Evolutionary conservation across 164 flowering plant species (phyloP), one percentile per base, ranked within the genome.

Genomic region (Vitis amurensis): DNA sequence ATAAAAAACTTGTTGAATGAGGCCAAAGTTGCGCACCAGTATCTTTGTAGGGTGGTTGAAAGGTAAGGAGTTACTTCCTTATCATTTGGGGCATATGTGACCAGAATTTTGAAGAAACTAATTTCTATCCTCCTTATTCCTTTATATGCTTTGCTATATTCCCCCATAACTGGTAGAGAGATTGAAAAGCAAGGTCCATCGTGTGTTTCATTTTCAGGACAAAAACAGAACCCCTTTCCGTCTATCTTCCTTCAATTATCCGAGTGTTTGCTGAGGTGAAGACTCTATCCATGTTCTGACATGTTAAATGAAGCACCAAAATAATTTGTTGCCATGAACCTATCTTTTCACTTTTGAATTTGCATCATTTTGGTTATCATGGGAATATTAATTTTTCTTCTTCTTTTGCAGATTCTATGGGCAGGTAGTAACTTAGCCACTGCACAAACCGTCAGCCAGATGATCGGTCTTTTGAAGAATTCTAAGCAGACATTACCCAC

Each of bases 21-120:
- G 53, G 67, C 73, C 61, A 70, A 62, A 55, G 13, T 31, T 2
- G 31, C 17, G 48, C 73, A 70, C 19, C 44, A 63, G 2, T 53
- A 53, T 19, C 73, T 70, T 3, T 62, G 67, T 70, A 31, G 53
- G 44, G 47, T 70, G 67, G 53, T 70, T 16, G 73, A 61, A 55
- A 55, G 8, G 73, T 63, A 70, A 44, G 27, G 27, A 23, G 27
- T 23, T 23, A 23, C 27, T 23, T 23, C 27, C 27, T 23, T 17
- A 11, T 4, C 12, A 9, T 23, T 3, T 27, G 11, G 23, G 13
- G 11, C 23, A 27, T n/a, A 23, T n/a, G 29, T 59, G 11, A 10
- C 37, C 7, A 59, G 13, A 1, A 6, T 11, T 23, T 10, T 59
- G 3, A 19, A 9, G 56, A 53, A 14, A 11, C 51, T 8, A 49